A percentile compares a stretch with the other conserved stretches of the same genome.
phyloP scores from a whole-genome alignment of 2,329 filamentous ascomycete species.

The Cladosporium sp. region DNA sequence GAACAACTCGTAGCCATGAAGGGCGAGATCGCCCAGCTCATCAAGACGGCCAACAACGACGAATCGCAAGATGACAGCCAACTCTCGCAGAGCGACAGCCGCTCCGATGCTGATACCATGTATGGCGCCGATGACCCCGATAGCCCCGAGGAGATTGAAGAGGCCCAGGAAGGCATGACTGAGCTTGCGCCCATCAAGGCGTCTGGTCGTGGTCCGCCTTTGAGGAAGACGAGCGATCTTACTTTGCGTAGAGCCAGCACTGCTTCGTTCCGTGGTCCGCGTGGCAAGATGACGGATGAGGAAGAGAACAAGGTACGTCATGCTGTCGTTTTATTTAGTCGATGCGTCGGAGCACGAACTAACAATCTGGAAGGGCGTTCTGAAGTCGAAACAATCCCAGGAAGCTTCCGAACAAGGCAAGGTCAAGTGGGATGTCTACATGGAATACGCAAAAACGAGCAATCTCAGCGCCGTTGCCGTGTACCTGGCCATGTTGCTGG shows the following conservation, averaged over 20 bases:
- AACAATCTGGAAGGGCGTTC: constrained; percentile 18
- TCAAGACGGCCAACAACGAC: constrained; percentile 69
- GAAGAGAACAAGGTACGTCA: constrained; percentile 55
- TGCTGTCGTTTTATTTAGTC: neutral
- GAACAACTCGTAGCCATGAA: constrained; percentile 91
- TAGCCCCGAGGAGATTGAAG: constrained; percentile 56
- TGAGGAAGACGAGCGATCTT: constrained; percentile 66
- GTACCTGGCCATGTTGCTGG: constrained; percentile 75
- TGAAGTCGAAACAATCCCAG: constrained; percentile 82
- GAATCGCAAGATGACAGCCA: constrained; percentile 33
- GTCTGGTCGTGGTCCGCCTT: constrained; percentile 48
- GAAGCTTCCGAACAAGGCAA: constrained; percentile 93
- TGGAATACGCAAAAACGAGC: constrained; percentile 91
- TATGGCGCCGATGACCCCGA: constrained; percentile 52
- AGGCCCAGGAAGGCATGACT: constrained; percentile 69
- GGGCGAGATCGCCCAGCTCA: constrained; percentile 80
- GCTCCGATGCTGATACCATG: constrained; percentile 60
- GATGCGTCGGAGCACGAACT: neutral
- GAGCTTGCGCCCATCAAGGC: constrained; percentile 73
- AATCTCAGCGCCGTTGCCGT: constrained; percentile 80
- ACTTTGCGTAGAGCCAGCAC: constrained; percentile 89
- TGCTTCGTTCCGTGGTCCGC: constrained; percentile 82
- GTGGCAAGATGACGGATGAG: constrained; percentile 82
- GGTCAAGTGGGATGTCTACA: constrained; percentile 95
- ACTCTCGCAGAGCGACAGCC: constrained; percentile 35